A percentile compares a stretch with the other conserved stretches of the same genome.
Evolutionary conservation across 345 rosid genomes (phyloP).

Genomic region (Viola odorata): DNA sequence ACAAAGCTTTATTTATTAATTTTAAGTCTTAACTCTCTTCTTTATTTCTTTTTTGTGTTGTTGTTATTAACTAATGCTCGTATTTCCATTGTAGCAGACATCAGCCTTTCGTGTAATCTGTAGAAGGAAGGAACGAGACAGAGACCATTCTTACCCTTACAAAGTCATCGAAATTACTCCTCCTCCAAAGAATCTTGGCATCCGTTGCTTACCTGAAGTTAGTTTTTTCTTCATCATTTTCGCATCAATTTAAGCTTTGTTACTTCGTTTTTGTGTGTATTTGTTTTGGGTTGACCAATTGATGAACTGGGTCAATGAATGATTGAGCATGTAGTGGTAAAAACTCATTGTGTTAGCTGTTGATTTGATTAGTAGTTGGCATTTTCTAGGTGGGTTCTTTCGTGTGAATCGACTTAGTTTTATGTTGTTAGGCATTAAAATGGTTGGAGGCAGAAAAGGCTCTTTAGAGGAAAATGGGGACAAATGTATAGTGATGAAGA

Average conservation of each 20-base stretch:
- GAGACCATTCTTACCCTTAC: slow-evolving; percentile 56
- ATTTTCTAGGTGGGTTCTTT: no score
- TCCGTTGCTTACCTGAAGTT: slow-evolving; percentile 77
- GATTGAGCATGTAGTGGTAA: no score
- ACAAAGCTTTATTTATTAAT: neutral
- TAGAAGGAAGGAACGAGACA: slow-evolving; percentile 67
- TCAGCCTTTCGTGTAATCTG: slow-evolving; percentile 37
- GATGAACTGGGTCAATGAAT: no score
- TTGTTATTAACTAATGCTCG: neutral
- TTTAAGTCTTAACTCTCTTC: no score
- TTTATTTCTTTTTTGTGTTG: neutral
- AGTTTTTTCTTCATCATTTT: slow-evolving; percentile 11
- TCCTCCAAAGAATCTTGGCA: slow-evolving; percentile 85
- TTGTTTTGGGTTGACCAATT: neutral
- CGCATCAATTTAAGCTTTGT: neutral
- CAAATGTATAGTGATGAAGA: no score
- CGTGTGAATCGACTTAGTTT: no score
- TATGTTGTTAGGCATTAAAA: no score
- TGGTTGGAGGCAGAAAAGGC: no score
- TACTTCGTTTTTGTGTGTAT: neutral
- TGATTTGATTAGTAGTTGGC: no score
- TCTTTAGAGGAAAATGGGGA: no score
- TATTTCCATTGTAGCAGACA: slow-evolving; percentile 20
- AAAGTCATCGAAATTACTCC: slow-evolving; percentile 92
- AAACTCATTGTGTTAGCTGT: no score